Evolutionary conservation across 2,329 filamentous ascomycete genomes (phyloP).

Genomic region (Pyrenochaeta sp.): DNA sequence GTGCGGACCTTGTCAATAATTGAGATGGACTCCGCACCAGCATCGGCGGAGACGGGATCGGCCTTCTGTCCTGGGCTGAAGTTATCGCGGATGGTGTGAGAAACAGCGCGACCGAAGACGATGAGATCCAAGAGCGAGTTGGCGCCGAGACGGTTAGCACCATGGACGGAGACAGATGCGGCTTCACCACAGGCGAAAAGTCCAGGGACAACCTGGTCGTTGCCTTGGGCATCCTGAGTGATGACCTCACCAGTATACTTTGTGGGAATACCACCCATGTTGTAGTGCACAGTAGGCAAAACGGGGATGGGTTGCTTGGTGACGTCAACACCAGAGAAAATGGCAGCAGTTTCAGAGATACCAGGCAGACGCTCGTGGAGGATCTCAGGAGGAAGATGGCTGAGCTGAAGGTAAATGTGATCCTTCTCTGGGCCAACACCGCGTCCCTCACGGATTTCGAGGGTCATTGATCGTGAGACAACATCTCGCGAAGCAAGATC

Average conservation of each 20-base stretch:
- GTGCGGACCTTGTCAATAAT: constrained; percentile 86
- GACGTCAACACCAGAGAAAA: constrained; percentile 97
- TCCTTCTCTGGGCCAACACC: constrained; percentile 97
- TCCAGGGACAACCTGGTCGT: constrained; percentile 92
- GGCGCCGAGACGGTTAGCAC: constrained; percentile 95
- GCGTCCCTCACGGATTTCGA: constrained; percentile 97
- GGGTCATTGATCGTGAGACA: constrained; percentile 95
- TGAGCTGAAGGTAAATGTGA: constrained; percentile 97
- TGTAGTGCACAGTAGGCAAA: constrained; percentile 97
- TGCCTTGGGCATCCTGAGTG: constrained; percentile 82
- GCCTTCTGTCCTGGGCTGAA: constrained; percentile 83
- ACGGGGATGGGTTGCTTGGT: constrained; percentile 97
- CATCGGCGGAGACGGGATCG: constrained; percentile 81
- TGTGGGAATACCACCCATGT: constrained; percentile 99
- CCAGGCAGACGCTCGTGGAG: constrained; percentile 95
- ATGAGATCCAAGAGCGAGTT: constrained; percentile 98
- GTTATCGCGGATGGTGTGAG: constrained; percentile 95
- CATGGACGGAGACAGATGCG: constrained; percentile 96
- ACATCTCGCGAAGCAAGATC: constrained; percentile 96
- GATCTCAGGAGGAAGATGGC: constrained; percentile 89
- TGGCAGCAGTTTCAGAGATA: constrained; percentile 98
- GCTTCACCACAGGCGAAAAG: constrained; percentile 97
- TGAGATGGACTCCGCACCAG: constrained; percentile 85
- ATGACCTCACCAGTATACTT: constrained; percentile 97
- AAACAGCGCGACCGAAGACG: constrained; percentile 96